Percentiles rank a stretch among this genome's conserved stretches.
These are phyloP conservation scores for Cryphonectria nitschkei DNA, from an alignment of 2,329 filamentous ascomycete genomes.

Conservation along the genomic window DNA sequence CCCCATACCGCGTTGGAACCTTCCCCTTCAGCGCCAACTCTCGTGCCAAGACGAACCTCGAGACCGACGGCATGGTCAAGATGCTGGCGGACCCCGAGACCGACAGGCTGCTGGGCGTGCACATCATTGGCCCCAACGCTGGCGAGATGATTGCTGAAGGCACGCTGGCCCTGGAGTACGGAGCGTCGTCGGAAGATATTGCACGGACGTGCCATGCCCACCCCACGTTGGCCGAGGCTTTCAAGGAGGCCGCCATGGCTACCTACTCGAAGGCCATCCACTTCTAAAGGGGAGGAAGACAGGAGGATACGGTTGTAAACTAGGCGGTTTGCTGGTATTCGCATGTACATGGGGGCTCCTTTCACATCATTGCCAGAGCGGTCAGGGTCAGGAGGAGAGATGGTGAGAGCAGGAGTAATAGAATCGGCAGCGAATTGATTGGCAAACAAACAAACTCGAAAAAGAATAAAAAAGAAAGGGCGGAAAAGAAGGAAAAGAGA, in stretches of 20 bases:
- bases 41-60: slow-evolving; percentile 97
- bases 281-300: slow-evolving; percentile 62
- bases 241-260: slow-evolving; percentile 99
- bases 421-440: slow-evolving; percentile 16
- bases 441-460: neutral
- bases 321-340: slow-evolving; percentile 13
- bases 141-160: slow-evolving; percentile 99
- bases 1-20: slow-evolving; percentile 89
- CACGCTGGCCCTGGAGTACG: slow-evolving; percentile 93
- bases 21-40: slow-evolving; percentile 99
- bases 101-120: slow-evolving; percentile 90
- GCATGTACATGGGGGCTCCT: slow-evolving; percentile 24
- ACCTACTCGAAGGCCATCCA: slow-evolving; percentile 96
- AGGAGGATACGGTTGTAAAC: slow-evolving; percentile 14
- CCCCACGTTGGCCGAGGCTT: slow-evolving; percentile 93
- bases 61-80: slow-evolving; percentile 95
- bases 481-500: neutral
- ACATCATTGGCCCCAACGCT: slow-evolving; percentile 94
- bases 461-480: neutral
- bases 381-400: slow-evolving; percentile 9
- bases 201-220: slow-evolving; percentile 95
- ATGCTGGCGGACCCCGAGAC: slow-evolving; percentile 96
- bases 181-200: slow-evolving; percentile 92
- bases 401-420: slow-evolving; percentile 26
- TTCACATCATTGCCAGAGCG: slow-evolving; percentile 16